Conservation (phyloP, 306 rosid genomes). For the Castanopsis chinensis region DNA sequence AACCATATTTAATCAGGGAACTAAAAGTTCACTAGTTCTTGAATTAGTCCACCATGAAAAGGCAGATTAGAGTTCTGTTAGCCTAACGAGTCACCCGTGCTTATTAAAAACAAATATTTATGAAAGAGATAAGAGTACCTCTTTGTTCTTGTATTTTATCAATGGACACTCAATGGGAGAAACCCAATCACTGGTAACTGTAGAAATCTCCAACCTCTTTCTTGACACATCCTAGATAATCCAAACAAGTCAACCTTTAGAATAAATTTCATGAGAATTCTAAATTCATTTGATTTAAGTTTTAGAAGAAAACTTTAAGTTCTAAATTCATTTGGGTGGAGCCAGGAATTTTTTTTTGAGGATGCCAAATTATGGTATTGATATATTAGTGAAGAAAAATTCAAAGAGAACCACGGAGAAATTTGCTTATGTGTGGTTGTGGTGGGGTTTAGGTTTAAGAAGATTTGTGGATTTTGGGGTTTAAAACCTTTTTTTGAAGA, state of each 20-base stretch:
- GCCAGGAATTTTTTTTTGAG: no score
- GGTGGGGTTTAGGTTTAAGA: no score
- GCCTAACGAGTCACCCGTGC: slow-evolving; percentile 9
- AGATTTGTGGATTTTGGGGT: no score
- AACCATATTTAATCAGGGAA: no score
- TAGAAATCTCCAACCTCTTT: slow-evolving; percentile 47
- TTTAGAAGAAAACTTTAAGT: neutral
- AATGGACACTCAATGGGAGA: slow-evolving; percentile 56
- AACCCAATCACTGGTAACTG: slow-evolving; percentile 40
- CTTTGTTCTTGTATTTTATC: slow-evolving; percentile 52
- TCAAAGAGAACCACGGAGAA: no score
- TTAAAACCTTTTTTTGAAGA: no score
- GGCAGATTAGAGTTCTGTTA: neutral
- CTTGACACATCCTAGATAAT: slow-evolving; percentile 59
- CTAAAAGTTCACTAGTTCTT: neutral
- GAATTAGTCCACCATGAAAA: neutral
- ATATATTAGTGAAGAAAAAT: no score
- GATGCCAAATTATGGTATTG: no score
- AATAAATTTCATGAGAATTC: slow-evolving; percentile 22
- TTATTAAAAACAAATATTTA: slow-evolving; percentile 18
- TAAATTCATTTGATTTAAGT: slow-evolving; percentile 23
- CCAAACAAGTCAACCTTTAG: slow-evolving; percentile 50
- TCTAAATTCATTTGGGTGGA: no score
- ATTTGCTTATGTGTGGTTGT: no score
- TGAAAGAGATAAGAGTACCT: slow-evolving; percentile 48